Conservation (phyloP, 352 stramenopile genomes). For the Phytophthora quininea region DNA sequence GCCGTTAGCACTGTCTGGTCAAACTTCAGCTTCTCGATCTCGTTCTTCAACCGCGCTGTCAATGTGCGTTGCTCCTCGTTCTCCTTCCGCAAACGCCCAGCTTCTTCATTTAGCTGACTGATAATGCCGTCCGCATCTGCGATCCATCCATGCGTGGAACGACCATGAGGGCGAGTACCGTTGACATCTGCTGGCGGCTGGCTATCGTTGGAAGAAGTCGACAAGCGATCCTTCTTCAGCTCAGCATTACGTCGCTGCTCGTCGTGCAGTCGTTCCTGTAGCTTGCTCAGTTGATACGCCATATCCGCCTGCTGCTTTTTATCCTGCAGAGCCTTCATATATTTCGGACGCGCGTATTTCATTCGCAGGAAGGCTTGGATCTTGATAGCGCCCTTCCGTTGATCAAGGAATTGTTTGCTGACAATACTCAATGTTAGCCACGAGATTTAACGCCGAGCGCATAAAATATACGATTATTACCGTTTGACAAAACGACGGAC, state of each 20-base stretch:
- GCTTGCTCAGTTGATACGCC: slow-evolving; percentile 54
- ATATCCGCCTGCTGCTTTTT: slow-evolving; percentile 69
- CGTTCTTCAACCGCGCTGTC: slow-evolving; percentile 61
- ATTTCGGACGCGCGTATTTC: slow-evolving; percentile 65
- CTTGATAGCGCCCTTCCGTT: slow-evolving; percentile 55
- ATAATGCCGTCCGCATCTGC: slow-evolving; percentile 87
- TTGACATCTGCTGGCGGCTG: slow-evolving; percentile 48
- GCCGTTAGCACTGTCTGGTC: slow-evolving; percentile 78
- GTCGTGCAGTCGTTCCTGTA: slow-evolving; percentile 67
- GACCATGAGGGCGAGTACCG: slow-evolving; percentile 47
- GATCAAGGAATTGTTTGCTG: slow-evolving; percentile 62
- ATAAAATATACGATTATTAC: slow-evolving; percentile 15
- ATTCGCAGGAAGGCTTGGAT: slow-evolving; percentile 74
- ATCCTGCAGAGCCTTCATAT: slow-evolving; percentile 52
- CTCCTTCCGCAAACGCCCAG: slow-evolving; percentile 71
- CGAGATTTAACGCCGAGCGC: no score
- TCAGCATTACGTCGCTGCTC: slow-evolving; percentile 70
- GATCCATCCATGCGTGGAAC: slow-evolving; percentile 85
- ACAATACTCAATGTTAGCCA: no score
- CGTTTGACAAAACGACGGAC: slow-evolving; percentile 66
- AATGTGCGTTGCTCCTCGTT: slow-evolving; percentile 70
- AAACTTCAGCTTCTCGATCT: slow-evolving; percentile 75
- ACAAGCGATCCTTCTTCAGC: slow-evolving; percentile 50
- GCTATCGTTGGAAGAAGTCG: slow-evolving; percentile 47
- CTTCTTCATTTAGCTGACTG: slow-evolving; percentile 75